Evolutionary conservation across 1,284 basidiomycete species (phyloP), one percentile per base, ranked within the genome.

Genomic region (Rhodotorula sp.): DNA sequence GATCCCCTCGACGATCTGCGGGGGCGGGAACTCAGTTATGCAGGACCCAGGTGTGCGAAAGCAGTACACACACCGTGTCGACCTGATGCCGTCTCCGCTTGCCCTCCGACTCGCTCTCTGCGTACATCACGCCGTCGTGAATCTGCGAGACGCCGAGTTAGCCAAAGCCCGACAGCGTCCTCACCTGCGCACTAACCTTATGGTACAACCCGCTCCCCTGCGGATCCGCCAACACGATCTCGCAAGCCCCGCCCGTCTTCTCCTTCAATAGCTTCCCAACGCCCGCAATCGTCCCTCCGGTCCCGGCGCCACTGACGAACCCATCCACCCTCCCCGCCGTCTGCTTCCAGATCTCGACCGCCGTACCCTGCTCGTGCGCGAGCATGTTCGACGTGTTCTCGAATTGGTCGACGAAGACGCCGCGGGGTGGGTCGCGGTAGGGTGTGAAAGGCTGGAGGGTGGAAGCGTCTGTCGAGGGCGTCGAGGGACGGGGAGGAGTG

Each of bases 191-290:
- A 56, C 67, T 3, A 67, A 88, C 89, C 84, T 94, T 96, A 82
- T 98, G 98, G 82, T 90, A 97, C 64, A 99, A 81, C 0, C 96
- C 95, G 72, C 91, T 94, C 3, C 95, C 95, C 77, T 94, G 90
- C 0, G 94, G 94, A 81, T 99, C 95, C 2, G 92, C 87, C 46
- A 98, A 84, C 6, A 89, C 87, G 20, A 96, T 84, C n/a, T 86
- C 78, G 59, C 92, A 78, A 28, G 6, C 64, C 85, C 82, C 50
- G 4, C 85, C 81, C 61, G 88, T 83, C 82, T 86, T 85, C 26
- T 84, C 85, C 69, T 83, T 96, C 59, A 99, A 82, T 77, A 86
- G 96, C 54, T 84, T 85, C 0, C 92, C 92, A 1, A 86, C 87
- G 0, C 95, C 96, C 1, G 92, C 88, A 50, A 99, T 86, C 0